Conservation (phyloP, 2,329 filamentous ascomycete species). For the Ophiosphaerella herpotricha region DNA sequence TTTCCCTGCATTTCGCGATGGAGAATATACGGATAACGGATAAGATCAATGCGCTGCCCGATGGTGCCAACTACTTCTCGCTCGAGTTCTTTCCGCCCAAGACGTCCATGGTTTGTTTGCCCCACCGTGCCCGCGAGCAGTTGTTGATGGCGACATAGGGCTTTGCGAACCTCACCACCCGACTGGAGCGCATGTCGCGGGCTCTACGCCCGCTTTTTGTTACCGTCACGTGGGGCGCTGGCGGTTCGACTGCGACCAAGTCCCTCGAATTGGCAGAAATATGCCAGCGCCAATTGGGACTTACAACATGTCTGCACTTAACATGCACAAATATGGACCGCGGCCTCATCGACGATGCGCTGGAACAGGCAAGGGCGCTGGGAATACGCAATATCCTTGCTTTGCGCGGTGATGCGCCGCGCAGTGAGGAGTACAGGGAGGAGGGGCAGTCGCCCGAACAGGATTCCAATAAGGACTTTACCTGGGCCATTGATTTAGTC, state of each 20-base stretch:
- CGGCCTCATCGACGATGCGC: conserved; percentile 79
- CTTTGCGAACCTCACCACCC: conserved; percentile 88
- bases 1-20: conserved; percentile 23
- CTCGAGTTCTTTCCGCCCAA: conserved; percentile 99
- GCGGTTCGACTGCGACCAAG: conserved; percentile 87
- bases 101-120: conserved; percentile 73
- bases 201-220: conserved; percentile 91
- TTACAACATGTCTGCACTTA: conserved; percentile 94
- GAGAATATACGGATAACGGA: conserved; percentile 74
- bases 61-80: conserved; percentile 84
- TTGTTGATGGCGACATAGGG: conserved; percentile 56
- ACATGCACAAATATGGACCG: conserved; percentile 98
- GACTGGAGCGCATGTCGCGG: conserved; percentile 92
- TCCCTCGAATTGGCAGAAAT: conserved; percentile 93
- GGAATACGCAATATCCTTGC: conserved; percentile 95
- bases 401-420: conserved; percentile 85
- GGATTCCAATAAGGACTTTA: conserved; percentile 75
- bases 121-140: conserved; percentile 17
- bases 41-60: conserved; percentile 89
- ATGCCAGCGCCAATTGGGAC: conserved; percentile 85
- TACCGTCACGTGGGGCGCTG: conserved; percentile 97
- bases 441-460: conserved; percentile 65
- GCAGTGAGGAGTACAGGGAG: conserved; percentile 83
- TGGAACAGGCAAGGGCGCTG: conserved; percentile 87
- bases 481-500: conserved; percentile 87